Evolutionary conservation across 306 rosid species (phyloP).

Genomic region (Senna siamea): DNA sequence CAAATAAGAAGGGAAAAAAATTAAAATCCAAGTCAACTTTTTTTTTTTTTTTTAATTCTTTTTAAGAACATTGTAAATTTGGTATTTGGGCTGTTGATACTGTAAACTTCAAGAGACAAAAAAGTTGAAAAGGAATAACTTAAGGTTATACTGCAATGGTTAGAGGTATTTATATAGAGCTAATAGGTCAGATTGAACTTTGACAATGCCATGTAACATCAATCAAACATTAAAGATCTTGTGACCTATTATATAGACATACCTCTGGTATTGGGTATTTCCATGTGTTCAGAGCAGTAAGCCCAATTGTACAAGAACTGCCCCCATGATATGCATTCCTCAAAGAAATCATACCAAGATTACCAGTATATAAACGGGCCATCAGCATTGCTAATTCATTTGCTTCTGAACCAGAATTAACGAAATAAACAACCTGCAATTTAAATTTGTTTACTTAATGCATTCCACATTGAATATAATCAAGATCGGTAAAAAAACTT

Average conservation of each 20-base stretch:
- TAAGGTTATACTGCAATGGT: background rate
- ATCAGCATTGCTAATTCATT: conserved; percentile 91
- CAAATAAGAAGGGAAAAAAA: background rate
- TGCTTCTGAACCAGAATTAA: conserved; percentile 93
- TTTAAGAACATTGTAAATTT: conserved; percentile 3
- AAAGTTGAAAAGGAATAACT: conserved; percentile 15
- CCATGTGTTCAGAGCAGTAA: conserved; percentile 86
- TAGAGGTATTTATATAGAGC: conserved; percentile 7
- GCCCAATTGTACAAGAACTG: conserved; percentile 74
- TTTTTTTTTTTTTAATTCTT: background rate
- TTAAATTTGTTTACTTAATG: conserved; percentile 10
- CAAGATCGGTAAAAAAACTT: background rate
- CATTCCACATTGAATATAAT: conserved; percentile 17
- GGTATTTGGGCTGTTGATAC: conserved; percentile 1
- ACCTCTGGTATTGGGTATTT: conserved; percentile 96
- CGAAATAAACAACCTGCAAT: conserved; percentile 89
- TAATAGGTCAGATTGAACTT: conserved; percentile 21
- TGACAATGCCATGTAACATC: background rate
- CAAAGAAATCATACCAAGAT: conserved; percentile 82
- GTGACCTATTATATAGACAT: conserved; percentile 30
- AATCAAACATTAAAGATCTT: conserved; percentile 18
- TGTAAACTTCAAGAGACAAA: background rate
- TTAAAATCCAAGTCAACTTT: background rate
- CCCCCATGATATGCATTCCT: conserved; percentile 98
- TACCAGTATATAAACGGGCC: conserved; percentile 88